Evolutionary conservation across 305 asterid species (phyloP), one percentile per base, ranked within the genome.

Genomic region (Ilex paraguariensis): DNA sequence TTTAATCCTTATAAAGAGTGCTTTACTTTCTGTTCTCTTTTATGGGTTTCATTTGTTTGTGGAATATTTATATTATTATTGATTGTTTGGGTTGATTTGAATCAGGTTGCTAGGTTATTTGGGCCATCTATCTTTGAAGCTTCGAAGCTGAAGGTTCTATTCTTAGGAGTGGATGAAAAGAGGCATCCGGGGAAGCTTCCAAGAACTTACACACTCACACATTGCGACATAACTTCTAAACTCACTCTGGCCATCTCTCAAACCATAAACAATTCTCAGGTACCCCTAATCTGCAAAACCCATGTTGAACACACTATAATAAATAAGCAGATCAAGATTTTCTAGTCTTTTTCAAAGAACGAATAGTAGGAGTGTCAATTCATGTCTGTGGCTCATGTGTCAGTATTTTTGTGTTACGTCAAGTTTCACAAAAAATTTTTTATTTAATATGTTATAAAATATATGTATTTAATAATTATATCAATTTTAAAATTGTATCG

Each of bases 71-170:
- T 7, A 14, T 30, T 13, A 8, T 16, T 63, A 32, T 7, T 59
- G 4, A 53, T 58, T 17, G 46, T 0, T 16, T 61, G 17, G 33
- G 9, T 31, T 48, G 51, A 32, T 58, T 21, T 57, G 45, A 40
- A 56, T 64, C 77, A 89, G 98, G 95, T 92, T 57, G 94, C 97
- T 0, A 84, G 98, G 66, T 62, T 92, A 75, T 92, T 89, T 59
- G 98, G 98, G 66, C 98, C 97, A 3, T 88, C 98, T 4, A 86
- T 85, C 72, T 92, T 92, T 77, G 97, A 92, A 73, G 93, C 97
- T 17, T 89, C 98, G 12, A 92, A 90, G 80, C 77, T 92, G 59
- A 89, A 87, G 69, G 97, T 92, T 40, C 64, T 92, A 75, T 89
- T 89, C 67, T 69, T 92, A 21, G 98, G 98, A 61, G 94, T 85